These are phyloP conservation scores for Rhizopus delemar DNA, from an alignment of 371 early-diverging fungal species.

Conservation along the genomic window DNA sequence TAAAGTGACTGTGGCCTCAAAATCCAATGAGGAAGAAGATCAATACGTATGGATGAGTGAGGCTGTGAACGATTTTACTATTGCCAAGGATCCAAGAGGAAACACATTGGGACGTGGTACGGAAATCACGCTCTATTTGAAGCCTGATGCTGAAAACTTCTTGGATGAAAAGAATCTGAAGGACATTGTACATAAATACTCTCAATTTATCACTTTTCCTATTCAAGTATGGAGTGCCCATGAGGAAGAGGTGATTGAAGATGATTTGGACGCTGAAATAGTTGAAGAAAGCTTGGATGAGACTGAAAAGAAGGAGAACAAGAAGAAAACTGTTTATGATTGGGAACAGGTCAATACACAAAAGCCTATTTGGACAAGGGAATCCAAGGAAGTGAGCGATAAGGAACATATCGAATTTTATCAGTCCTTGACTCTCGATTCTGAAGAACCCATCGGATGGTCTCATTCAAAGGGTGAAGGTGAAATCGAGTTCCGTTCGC, in stretches of 20 bases:
- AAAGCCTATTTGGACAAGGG: slow-evolving; percentile 93
- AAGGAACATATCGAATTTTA: slow-evolving; percentile 89
- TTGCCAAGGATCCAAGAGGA: slow-evolving; percentile 85
- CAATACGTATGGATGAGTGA: slow-evolving; percentile 89
- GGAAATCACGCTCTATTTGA: slow-evolving; percentile 84
- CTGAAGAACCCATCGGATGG: slow-evolving; percentile 62
- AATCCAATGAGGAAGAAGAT: slow-evolving; percentile 75
- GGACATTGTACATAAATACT: slow-evolving; percentile 81
- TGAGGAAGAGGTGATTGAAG: slow-evolving; percentile 54
- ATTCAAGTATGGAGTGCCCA: slow-evolving; percentile 77
- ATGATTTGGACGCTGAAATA: slow-evolving; percentile 40
- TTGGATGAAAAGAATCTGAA: slow-evolving; percentile 67
- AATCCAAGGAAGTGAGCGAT: slow-evolving; percentile 72
- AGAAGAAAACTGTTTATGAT: slow-evolving; percentile 52
- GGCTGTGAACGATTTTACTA: slow-evolving; percentile 78
- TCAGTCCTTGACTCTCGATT: slow-evolving; percentile 74
- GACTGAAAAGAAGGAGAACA: slow-evolving; percentile 50
- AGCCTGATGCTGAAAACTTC: slow-evolving; percentile 85
- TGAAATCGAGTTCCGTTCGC: slow-evolving; percentile 78
- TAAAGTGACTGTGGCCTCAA: slow-evolving; percentile 90
- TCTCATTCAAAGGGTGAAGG: slow-evolving; percentile 89
- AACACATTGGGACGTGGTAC: slow-evolving; percentile 87
- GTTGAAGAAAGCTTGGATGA: slow-evolving; percentile 38
- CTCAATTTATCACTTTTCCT: slow-evolving; percentile 92
- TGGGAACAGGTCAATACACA: slow-evolving; percentile 76